These are phyloP conservation scores for Aureobasidium pullulans DNA, from an alignment of 2,329 filamentous ascomycete genomes.

Conservation along the genomic window DNA sequence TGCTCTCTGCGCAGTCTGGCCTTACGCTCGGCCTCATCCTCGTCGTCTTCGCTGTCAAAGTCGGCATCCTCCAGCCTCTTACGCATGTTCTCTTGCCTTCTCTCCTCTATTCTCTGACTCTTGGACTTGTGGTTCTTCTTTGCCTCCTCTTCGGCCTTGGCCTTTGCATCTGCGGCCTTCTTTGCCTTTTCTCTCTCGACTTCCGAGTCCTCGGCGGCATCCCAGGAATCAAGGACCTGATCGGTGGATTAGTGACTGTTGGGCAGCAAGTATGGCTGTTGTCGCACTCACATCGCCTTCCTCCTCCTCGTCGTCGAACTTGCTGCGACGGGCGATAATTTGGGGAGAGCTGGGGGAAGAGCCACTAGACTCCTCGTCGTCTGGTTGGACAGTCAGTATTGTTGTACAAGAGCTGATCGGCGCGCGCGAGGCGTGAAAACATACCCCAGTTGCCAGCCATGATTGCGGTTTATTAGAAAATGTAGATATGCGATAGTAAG, in stretches of 20 bases:
- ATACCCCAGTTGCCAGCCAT: slow-evolving; percentile 18
- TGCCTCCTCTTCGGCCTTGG: slow-evolving; percentile 80
- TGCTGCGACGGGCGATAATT: slow-evolving; percentile 46
- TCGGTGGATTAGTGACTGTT: slow-evolving; percentile 17
- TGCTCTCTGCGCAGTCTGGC: slow-evolving; percentile 71
- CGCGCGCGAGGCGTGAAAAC: neutral
- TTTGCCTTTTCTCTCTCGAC: slow-evolving; percentile 91
- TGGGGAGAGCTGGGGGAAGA: slow-evolving; percentile 42
- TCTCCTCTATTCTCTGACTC: slow-evolving; percentile 75
- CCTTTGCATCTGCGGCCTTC: slow-evolving; percentile 78
- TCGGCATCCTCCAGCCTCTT: slow-evolving; percentile 51
- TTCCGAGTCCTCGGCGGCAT: slow-evolving; percentile 93
- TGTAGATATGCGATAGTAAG: neutral
- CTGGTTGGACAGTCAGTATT: slow-evolving; percentile 18
- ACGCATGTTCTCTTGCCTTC: slow-evolving; percentile 52
- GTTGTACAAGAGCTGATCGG: neutral
- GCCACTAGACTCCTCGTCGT: slow-evolving; percentile 50
- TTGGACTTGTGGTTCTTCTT: slow-evolving; percentile 89
- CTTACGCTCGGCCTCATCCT: slow-evolving; percentile 64
- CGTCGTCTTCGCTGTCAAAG: slow-evolving; percentile 54
- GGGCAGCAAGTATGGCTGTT: neutral
- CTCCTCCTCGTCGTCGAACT: slow-evolving; percentile 89
- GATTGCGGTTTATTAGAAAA: slow-evolving; percentile 7
- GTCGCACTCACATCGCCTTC: slow-evolving; percentile 55
- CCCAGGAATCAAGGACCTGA: slow-evolving; percentile 92